These are phyloP conservation scores for Pythium rhizo-oryzae DNA, from an alignment of 352 stramenopile genomes.

Conservation along the genomic window DNA sequence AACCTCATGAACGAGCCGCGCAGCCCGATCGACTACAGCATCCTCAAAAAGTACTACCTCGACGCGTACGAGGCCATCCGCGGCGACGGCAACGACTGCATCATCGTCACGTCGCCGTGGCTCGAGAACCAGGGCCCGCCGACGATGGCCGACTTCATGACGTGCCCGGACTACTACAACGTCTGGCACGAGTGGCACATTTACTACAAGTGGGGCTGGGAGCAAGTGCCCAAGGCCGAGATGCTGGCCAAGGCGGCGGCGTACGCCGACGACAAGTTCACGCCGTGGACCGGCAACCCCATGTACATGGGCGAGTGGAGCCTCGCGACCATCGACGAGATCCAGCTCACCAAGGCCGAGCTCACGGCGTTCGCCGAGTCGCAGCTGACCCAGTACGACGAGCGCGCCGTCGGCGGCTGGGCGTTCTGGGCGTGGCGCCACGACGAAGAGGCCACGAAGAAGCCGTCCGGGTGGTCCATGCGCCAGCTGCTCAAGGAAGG, in stretches of 20 bases:
- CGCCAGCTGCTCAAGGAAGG: conserved; percentile 27
- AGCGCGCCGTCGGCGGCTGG: conserved; percentile 22
- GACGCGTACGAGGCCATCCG: conserved; percentile 57
- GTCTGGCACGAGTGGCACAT: conserved; percentile 63
- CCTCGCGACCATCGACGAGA: conserved; percentile 35
- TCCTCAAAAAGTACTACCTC: conserved; percentile 54
- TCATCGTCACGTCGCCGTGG: conserved; percentile 51
- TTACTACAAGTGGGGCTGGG: conserved; percentile 60
- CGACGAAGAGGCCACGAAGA: conserved; percentile 23
- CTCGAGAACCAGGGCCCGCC: conserved; percentile 45
- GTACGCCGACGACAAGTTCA: conserved; percentile 25
- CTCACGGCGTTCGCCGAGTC: conserved; percentile 28
- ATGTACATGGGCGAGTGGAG: conserved; percentile 67
- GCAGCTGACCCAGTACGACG: conserved; percentile 34
- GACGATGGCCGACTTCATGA: conserved; percentile 40
- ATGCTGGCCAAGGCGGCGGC: conserved; percentile 20
- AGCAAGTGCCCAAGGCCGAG: conserved; percentile 20
- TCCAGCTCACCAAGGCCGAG: conserved; percentile 33
- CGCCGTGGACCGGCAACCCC: conserved; percentile 34
- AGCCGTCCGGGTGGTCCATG: conserved; percentile 30
- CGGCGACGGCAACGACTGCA: conserved; percentile 51
- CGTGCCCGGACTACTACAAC: conserved; percentile 41
- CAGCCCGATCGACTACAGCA: conserved; percentile 37
- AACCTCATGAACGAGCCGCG: conserved; percentile 80
- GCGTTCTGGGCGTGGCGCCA: conserved; percentile 34